These are phyloP conservation scores for Galerina marginata DNA, from an alignment of 768 basidiomycete genomes.

Conservation along the genomic window DNA sequence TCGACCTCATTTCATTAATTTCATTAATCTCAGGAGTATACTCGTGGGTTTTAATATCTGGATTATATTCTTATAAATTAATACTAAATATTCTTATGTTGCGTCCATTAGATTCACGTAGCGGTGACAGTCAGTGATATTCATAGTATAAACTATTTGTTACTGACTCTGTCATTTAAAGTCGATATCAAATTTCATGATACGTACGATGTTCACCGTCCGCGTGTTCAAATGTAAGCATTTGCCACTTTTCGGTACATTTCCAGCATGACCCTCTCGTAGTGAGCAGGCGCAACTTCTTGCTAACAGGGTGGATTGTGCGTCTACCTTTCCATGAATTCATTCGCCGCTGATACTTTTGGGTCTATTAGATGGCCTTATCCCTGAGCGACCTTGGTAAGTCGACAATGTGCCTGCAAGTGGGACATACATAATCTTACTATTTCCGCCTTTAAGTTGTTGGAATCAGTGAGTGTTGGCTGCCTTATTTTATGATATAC, in stretches of 20 bases:
- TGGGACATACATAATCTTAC: background rate
- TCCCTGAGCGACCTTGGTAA: slow-evolving; percentile 54
- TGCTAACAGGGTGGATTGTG: slow-evolving; percentile 52
- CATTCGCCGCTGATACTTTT: background rate
- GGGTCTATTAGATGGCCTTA: slow-evolving; percentile 31
- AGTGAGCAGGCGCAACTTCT: slow-evolving; percentile 53
- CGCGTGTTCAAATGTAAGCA: slow-evolving; percentile 54
- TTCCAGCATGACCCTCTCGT: background rate
- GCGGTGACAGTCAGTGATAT: slow-evolving; percentile 50
- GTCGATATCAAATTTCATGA: slow-evolving; percentile 55
- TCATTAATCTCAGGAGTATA: slow-evolving; percentile 46
- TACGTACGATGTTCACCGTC: slow-evolving; percentile 56
- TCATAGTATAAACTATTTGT: background rate
- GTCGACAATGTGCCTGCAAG: slow-evolving; percentile 12
- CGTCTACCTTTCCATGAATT: slow-evolving; percentile 25
- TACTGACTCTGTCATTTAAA: slow-evolving; percentile 23
- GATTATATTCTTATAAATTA: background rate
- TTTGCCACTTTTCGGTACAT: background rate
- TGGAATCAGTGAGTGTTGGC: slow-evolving; percentile 40
- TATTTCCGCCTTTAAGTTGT: slow-evolving; percentile 30
- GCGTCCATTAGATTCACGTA: slow-evolving; percentile 51
- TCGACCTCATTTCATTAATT: background rate
- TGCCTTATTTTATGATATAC: too few relatives aligned
- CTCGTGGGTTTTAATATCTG: slow-evolving; percentile 40
- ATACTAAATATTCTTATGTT: background rate